Percentiles rank a stretch among this genome's conserved stretches.
phyloP scores from a whole-genome alignment of 805 yeast genomes.

The Barnettozyma pratensis region DNA sequence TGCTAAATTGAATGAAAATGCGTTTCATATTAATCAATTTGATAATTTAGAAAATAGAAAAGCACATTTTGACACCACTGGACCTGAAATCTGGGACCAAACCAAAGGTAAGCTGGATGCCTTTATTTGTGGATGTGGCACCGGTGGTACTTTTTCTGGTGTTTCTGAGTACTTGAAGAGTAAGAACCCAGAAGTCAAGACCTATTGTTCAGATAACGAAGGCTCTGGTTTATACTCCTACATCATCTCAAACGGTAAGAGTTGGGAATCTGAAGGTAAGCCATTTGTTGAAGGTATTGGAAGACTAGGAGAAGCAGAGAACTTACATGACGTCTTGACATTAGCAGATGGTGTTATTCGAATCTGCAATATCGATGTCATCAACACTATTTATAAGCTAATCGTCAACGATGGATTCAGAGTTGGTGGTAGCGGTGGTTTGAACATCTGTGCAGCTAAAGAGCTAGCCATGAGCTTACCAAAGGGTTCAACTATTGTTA shows the following conservation, averaged over 20 bases:
- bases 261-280: slow-evolving; percentile 20
- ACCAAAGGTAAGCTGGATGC: slow-evolving; percentile 48
- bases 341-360: slow-evolving; percentile 17
- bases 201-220: slow-evolving; percentile 73
- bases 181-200: slow-evolving; percentile 31
- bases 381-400: slow-evolving; percentile 15
- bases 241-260: slow-evolving; percentile 15
- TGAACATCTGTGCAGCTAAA: slow-evolving; percentile 21
- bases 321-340: slow-evolving; percentile 15
- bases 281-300: slow-evolving; percentile 26
- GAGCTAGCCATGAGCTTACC: slow-evolving; percentile 19
- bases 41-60: slow-evolving; percentile 75
- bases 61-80: slow-evolving; percentile 64
- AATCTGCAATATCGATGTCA: slow-evolving; percentile 14
- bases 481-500: slow-evolving; percentile 23
- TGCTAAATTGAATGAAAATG: slow-evolving; percentile 35
- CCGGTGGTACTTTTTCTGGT: slow-evolving; percentile 85
- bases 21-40: slow-evolving; percentile 77
- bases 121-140: slow-evolving; percentile 75
- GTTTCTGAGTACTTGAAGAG: slow-evolving; percentile 59
- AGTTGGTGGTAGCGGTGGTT: slow-evolving; percentile 23
- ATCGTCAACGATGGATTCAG: slow-evolving; percentile 14
- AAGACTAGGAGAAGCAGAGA: slow-evolving; percentile 17
- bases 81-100: slow-evolving; percentile 73
- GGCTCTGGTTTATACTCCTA: slow-evolving; percentile 58